These are phyloP conservation scores for Rhynchosporium secalis DNA, from an alignment of 2,329 filamentous ascomycete genomes.

Conservation along the genomic window DNA sequence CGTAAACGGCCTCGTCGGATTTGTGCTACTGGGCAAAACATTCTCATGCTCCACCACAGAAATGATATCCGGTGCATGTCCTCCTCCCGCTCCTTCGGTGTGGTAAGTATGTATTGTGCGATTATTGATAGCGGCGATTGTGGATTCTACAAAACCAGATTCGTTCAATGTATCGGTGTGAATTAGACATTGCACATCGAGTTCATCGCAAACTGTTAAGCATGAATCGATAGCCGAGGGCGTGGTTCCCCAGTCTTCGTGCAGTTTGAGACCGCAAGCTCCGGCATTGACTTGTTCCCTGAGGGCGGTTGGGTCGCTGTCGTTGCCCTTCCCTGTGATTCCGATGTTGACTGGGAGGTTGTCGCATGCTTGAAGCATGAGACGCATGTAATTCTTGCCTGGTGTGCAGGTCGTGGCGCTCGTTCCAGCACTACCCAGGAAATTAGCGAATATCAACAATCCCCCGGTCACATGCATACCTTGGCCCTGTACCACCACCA, in stretches of 20 bases:
- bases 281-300: constrained; percentile 81
- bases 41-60: constrained; percentile 85
- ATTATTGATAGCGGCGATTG: constrained; percentile 79
- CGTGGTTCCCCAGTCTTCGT: constrained; percentile 94
- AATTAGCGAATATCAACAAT: constrained; percentile 3
- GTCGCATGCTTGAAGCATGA: constrained; percentile 90
- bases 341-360: constrained; percentile 80
- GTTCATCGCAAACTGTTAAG: constrained; percentile 80
- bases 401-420: constrained; percentile 94
- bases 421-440: constrained; percentile 66
- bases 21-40: constrained; percentile 87
- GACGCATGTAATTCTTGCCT: constrained; percentile 75
- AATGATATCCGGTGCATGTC: constrained; percentile 95
- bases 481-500: constrained; percentile 90
- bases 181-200: constrained; percentile 90
- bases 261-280: constrained; percentile 86
- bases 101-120: constrained; percentile 96
- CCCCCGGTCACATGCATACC: constrained; percentile 45
- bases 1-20: constrained; percentile 88
- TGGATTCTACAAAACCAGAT: constrained; percentile 94
- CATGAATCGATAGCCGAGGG: constrained; percentile 90
- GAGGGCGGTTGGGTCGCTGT: constrained; percentile 68
- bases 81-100: constrained; percentile 91
- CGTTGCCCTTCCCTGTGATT: constrained; percentile 92
- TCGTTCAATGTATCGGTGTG: constrained; percentile 97